phyloP scores from a whole-genome alignment of 331 rosid species.

The Malus hybrid region DNA sequence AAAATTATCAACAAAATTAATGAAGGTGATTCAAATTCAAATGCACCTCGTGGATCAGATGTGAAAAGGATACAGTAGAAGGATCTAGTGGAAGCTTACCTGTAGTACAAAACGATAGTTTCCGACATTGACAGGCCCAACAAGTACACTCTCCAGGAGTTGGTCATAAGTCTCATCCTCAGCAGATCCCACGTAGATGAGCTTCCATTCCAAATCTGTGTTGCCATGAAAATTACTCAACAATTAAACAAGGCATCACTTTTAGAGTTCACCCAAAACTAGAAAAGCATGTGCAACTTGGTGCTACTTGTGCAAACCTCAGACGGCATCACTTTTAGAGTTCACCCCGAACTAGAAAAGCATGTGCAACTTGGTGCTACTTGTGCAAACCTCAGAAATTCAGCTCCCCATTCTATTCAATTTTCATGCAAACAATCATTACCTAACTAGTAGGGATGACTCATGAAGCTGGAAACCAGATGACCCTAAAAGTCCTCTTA shows the following conservation, averaged over 20 bases:
- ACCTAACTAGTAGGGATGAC: neutral
- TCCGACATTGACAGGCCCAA: slow-evolving; percentile 92
- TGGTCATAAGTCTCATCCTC: slow-evolving; percentile 25
- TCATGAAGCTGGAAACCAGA: neutral
- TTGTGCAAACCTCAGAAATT: neutral
- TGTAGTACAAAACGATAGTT: slow-evolving; percentile 82
- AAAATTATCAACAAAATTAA: slow-evolving; percentile 15
- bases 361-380: no score
- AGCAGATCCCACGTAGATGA: slow-evolving; percentile 77
- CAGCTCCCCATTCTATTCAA: neutral
- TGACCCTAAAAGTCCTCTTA: no score
- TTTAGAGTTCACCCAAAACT: no score
- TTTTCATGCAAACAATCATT: neutral
- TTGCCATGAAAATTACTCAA: neutral
- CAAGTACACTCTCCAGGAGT: slow-evolving; percentile 48
- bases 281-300: neutral
- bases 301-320: neutral
- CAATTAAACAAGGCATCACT: neutral
- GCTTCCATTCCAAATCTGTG: slow-evolving; percentile 35
- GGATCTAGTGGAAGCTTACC: slow-evolving; percentile 24
- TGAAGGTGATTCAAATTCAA: slow-evolving; percentile 3
- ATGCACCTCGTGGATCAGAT: neutral
- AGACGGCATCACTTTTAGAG: no score
- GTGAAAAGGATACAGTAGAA: neutral
- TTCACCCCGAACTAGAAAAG: no score